Conservation (phyloP, 208 protist species). For the Wallacemonas sp. region DNA sequence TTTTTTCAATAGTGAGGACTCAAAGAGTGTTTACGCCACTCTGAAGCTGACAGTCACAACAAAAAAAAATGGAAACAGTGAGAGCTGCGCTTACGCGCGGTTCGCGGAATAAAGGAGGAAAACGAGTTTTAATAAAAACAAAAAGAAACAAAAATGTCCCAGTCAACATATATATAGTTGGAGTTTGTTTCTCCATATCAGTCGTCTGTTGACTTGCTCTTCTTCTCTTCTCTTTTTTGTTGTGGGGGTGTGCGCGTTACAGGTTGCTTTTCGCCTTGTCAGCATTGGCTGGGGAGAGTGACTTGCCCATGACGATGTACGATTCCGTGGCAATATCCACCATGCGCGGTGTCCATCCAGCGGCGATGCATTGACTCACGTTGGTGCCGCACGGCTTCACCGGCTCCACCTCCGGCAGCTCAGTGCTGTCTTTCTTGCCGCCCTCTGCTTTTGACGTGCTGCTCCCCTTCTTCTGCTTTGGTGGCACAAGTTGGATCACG, state of each 20-base stretch:
- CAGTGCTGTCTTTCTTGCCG: no score
- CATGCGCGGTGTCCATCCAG: constrained; percentile 1
- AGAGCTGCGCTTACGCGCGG: background rate
- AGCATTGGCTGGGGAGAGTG: constrained; percentile 15
- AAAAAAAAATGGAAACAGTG: no score
- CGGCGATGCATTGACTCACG: background rate
- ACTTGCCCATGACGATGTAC: constrained; percentile 32
- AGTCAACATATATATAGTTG: no score
- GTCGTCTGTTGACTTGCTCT: no score
- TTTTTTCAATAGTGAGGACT: no score
- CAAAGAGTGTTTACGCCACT: no score
- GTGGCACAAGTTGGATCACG: constrained; percentile 22
- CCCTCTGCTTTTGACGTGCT: background rate
- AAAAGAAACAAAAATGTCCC: no score
- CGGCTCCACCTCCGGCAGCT: constrained; percentile 12
- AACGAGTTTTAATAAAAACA: background rate
- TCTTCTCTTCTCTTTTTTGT: no score
- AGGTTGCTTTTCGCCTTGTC: background rate
- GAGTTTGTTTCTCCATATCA: no score
- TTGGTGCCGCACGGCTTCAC: constrained; percentile 1
- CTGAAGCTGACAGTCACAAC: no score
- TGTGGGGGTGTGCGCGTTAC: background rate
- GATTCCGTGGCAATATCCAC: background rate
- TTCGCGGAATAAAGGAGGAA: background rate
- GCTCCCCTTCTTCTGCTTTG: background rate